phyloP scores from a whole-genome alignment of 192 early-diverging fungal species.

The Dimargaris xerosporica region DNA sequence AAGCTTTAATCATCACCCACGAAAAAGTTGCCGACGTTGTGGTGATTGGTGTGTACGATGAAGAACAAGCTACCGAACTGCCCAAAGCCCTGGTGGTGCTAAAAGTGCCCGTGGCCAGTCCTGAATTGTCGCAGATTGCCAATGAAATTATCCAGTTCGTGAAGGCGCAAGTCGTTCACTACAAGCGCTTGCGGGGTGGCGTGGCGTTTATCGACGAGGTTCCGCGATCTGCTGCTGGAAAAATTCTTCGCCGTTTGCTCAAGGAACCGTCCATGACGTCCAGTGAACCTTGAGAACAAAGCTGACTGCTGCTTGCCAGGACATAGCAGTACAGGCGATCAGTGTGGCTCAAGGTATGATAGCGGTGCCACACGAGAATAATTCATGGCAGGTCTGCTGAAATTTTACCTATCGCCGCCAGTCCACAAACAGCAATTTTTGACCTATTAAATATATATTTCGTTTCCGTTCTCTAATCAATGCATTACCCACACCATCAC shows the following conservation, averaged over 20 bases:
- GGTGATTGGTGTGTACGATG: conserved; percentile 50
- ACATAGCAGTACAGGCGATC: too few relatives aligned
- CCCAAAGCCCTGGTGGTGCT: conserved; percentile 66
- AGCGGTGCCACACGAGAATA: too few relatives aligned
- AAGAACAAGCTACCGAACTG: conserved; percentile 52
- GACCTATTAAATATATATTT: too few relatives aligned
- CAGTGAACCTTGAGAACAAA: too few relatives aligned
- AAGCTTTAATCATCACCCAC: conserved; percentile 53
- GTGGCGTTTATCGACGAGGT: conserved; percentile 51
- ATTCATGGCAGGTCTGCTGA: too few relatives aligned
- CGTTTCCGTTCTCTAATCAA: too few relatives aligned
- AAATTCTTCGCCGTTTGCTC: conserved; percentile 78
- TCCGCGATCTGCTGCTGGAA: conserved; percentile 65
- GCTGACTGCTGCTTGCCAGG: too few relatives aligned
- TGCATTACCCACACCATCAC: too few relatives aligned
- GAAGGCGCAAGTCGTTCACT: conserved; percentile 41
- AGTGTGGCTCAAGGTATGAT: too few relatives aligned
- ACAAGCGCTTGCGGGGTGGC: conserved; percentile 70
- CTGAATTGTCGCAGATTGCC: conserved; percentile 20
- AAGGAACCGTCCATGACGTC: too few relatives aligned
- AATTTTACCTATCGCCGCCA: too few relatives aligned
- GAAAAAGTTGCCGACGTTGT: conserved; percentile 51
- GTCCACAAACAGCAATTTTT: too few relatives aligned
- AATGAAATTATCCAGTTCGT: conserved; percentile 39
- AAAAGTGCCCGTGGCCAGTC: conserved; percentile 17